phyloP scores from a whole-genome alignment of 1,284 basidiomycete species.

The Apiotrichum domesticum region DNA sequence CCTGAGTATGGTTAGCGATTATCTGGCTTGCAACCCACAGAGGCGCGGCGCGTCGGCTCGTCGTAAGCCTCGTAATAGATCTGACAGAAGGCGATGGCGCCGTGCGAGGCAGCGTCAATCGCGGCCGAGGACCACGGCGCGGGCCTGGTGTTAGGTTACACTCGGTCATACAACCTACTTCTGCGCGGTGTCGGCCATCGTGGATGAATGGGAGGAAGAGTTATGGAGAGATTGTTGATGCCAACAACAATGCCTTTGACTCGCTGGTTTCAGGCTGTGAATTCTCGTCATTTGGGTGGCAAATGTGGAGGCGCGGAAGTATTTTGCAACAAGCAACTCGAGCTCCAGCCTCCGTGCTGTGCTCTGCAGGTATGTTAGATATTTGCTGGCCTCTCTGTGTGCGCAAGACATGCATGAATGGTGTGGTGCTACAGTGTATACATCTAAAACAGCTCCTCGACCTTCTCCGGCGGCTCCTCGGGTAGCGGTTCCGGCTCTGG shows the following conservation, averaged over 20 bases:
- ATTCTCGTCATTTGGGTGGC: too few species aligned
- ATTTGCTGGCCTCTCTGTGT: too few species aligned
- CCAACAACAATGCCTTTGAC: neutral
- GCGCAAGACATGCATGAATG: neutral
- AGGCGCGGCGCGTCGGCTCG: slow-evolving; percentile 34
- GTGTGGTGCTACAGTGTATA: slow-evolving; percentile 1
- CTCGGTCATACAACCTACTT: neutral
- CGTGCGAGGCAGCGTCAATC: slow-evolving; percentile 41
- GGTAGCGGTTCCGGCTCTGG: neutral
- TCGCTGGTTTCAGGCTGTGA: neutral
- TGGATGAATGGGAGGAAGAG: slow-evolving; percentile 1
- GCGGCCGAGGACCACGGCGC: slow-evolving; percentile 33
- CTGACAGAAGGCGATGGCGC: slow-evolving; percentile 42
- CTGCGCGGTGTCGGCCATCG: slow-evolving; percentile 7
- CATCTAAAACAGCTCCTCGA: slow-evolving; percentile 8
- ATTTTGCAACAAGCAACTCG: too few species aligned
- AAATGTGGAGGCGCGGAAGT: neutral
- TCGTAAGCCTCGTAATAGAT: slow-evolving; percentile 45
- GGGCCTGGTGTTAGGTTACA: neutral
- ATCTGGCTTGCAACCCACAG: slow-evolving; percentile 17
- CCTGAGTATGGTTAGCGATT: slow-evolving; percentile 16
- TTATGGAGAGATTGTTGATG: neutral
- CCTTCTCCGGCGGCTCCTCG: neutral
- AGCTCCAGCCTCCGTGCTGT: too few species aligned
- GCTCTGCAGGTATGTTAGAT: too few species aligned